Conservation (phyloP, 2,329 filamentous ascomycete genomes). For the Metarhizium guizhouense region DNA sequence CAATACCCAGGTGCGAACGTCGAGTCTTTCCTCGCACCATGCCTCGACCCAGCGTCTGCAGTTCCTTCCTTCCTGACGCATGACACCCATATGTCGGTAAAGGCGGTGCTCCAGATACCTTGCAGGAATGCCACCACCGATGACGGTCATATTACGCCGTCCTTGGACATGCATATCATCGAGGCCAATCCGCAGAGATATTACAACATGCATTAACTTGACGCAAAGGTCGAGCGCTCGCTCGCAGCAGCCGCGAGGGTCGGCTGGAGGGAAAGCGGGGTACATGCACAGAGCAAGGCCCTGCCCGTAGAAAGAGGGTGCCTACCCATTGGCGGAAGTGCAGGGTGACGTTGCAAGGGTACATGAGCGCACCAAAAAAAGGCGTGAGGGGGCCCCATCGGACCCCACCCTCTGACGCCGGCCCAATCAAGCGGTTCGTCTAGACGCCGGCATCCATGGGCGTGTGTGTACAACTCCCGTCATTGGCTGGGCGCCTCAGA, state of each 20-base stretch:
- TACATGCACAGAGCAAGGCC: no score
- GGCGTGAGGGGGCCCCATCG: no score
- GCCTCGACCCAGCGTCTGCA: no score
- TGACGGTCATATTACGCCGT: not conserved
- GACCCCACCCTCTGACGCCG: not conserved
- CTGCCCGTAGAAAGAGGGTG: no score
- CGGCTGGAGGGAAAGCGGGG: no score
- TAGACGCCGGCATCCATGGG: constrained; percentile 14
- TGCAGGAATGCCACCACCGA: not conserved
- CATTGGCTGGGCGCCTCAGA: constrained; percentile 3
- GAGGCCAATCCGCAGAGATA: not conserved
- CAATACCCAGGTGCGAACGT: no score
- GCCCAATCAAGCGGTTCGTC: constrained; percentile 12
- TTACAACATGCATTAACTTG: not conserved
- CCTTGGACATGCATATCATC: not conserved
- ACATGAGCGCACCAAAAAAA: no score
- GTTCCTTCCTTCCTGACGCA: not conserved
- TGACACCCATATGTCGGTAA: not conserved
- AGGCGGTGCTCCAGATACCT: not conserved
- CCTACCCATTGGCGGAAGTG: not conserved
- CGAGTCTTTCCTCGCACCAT: no score
- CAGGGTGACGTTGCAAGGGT: not conserved
- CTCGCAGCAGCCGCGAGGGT: no score
- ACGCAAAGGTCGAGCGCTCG: not conserved
- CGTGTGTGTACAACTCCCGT: constrained; percentile 1